These are phyloP conservation scores for Mallotus repandus DNA, from an alignment of 441 rosid species.

Conservation along the genomic window DNA sequence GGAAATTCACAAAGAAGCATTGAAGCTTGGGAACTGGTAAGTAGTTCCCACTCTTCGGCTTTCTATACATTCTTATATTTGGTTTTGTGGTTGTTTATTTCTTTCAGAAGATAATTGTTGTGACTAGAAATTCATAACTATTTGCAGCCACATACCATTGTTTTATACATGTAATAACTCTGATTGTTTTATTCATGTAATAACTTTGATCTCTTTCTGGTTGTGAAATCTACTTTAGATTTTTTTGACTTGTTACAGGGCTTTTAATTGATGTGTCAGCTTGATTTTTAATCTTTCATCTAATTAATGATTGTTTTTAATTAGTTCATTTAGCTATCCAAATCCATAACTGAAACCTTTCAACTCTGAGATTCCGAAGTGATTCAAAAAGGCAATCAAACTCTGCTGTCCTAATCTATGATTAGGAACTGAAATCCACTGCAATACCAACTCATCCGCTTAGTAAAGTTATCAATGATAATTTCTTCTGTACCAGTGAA, in stretches of 20 bases:
- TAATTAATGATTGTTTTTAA: no score
- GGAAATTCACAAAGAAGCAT: conserved; percentile 42
- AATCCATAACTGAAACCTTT: neutral
- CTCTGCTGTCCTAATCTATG: neutral
- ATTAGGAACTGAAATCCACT: neutral
- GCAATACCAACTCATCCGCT: neutral
- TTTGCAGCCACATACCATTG: no score
- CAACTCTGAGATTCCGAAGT: neutral
- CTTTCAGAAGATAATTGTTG: neutral
- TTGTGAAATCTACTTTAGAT: no score
- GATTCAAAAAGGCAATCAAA: neutral
- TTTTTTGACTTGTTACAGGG: neutral
- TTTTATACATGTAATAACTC: no score
- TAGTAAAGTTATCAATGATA: neutral
- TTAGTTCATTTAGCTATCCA: neutral
- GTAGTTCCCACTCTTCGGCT: conserved; percentile 20
- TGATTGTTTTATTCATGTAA: no score
- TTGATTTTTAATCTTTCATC: no score
- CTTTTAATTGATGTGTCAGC: neutral
- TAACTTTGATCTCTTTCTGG: no score
- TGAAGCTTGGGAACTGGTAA: conserved; percentile 83
- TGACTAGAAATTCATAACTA: neutral
- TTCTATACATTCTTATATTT: neutral
- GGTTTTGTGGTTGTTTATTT: neutral
- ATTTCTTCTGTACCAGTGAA: neutral